Percentiles rank a stretch among this genome's conserved stretches.
These are phyloP conservation scores for Aplosporella prunicola DNA, from an alignment of 2,329 filamentous ascomycete genomes.

Conservation along the genomic window DNA sequence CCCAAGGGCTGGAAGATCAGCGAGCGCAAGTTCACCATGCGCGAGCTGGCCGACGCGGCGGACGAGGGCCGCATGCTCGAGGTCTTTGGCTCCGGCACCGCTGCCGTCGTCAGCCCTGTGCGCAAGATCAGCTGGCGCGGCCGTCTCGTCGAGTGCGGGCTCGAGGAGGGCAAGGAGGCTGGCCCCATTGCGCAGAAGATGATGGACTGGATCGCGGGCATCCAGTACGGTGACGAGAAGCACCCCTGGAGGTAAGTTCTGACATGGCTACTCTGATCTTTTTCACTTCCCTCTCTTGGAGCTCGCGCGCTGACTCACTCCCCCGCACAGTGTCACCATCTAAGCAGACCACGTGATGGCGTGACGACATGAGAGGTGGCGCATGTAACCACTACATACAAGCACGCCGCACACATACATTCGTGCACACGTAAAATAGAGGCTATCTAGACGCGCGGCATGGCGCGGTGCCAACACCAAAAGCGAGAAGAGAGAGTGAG, in stretches of 20 bases:
- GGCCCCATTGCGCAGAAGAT: conserved; percentile 77
- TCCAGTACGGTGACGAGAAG: conserved; percentile 89
- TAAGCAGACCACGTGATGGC: too few relatives aligned
- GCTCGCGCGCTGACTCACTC: too few relatives aligned
- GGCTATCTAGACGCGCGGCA: too few relatives aligned
- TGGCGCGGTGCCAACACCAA: too few relatives aligned
- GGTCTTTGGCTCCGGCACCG: conserved; percentile 88
- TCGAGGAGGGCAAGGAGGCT: conserved; percentile 73
- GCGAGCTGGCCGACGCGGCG: conserved; percentile 70
- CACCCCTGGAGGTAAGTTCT: conserved; percentile 74
- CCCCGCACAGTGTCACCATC: too few relatives aligned
- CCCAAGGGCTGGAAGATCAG: conserved; percentile 81
- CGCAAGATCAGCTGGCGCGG: conserved; percentile 84
- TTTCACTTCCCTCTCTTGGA: too few relatives aligned
- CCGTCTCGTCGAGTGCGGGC: conserved; percentile 69
- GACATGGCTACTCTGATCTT: too few relatives aligned
- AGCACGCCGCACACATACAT: too few relatives aligned
- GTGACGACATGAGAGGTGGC: too few relatives aligned
- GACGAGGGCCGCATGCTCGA: conserved; percentile 80
- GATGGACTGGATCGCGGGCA: conserved; percentile 93
- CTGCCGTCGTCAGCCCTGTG: conserved; percentile 86
- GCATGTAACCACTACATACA: too few relatives aligned
- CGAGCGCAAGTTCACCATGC: conserved; percentile 90
- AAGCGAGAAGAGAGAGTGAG: too few relatives aligned
- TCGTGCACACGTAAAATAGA: too few relatives aligned